Evolutionary conservation across 148 eudicot genomes (phyloP), one percentile per base, ranked within the genome.

Genomic region (Vaccinium darrowii): DNA sequence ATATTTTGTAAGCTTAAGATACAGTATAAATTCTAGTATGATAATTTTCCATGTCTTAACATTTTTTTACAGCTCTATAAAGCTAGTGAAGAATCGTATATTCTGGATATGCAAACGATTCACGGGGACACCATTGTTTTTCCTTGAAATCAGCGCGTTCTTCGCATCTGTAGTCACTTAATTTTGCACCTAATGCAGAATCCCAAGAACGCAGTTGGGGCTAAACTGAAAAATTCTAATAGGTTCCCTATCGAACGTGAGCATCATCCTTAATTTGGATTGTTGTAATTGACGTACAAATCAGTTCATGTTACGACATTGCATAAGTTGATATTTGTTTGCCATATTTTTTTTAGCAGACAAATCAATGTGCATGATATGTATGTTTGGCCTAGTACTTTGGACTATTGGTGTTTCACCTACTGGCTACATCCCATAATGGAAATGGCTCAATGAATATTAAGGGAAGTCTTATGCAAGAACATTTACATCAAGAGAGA

Each of bases 91-190:
- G 87, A 82, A 23, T 60, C 56, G 19, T 82, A 86, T 52, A 50
- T 86, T 81, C 51, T 86, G 33, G 87, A 86, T 53, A 51, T 82
- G 54, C 87, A 86, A 77, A 62, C 62, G 33, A 23, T 82, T 16
- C 65, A 23, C 65, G 84, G 87, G 23, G n/a, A 56, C 87, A 11
- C 87, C 84, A 14, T 63, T 82, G 50, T 81, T 86, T 76, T 86
- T 86, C 82, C 84, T 82, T 8, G 77, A 86, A 51, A 33, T 86
- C 23, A 82, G 87, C 52, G 76, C 74, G 27, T 86, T 86, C 72
- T 71, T 63, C 25, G 77, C 76, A 14, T 43, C 62, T 54, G 87
- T 81, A 33, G 84, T 49, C 16, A 62, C 86, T 15, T 84, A 53
- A 78, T 10, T 63, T 75, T 73, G 52, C n/a, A 8, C 63, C 21